Conservation (phyloP, 2,329 filamentous ascomycete species). For the Sclerotinia nivalis region DNA sequence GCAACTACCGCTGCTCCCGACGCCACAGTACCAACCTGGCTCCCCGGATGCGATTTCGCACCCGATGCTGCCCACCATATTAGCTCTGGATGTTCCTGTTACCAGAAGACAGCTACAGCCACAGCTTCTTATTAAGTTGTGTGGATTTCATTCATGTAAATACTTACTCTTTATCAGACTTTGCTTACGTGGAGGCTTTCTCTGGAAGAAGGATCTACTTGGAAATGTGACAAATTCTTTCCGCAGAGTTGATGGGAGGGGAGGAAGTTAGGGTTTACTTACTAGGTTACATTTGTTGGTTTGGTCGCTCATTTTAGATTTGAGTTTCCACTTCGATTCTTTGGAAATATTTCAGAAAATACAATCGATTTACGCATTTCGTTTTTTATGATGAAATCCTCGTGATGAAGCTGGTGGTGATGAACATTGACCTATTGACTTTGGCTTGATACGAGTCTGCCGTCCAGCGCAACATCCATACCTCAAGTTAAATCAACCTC, state of each 20-base stretch:
- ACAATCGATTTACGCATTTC: neutral
- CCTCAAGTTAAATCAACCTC: no score
- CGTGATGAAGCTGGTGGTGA: neutral
- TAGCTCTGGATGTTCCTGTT: slow-evolving; percentile 13
- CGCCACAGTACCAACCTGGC: neutral
- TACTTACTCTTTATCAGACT: neutral
- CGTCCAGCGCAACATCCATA: neutral
- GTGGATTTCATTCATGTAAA: neutral
- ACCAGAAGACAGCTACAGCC: neutral
- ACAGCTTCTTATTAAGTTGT: neutral
- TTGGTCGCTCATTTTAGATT: neutral
- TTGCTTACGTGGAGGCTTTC: neutral
- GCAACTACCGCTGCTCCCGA: neutral
- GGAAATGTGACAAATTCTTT: neutral
- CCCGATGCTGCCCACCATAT: neutral
- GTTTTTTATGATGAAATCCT: neutral
- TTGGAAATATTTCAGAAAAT: neutral
- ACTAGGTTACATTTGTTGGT: neutral
- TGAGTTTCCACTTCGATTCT: neutral
- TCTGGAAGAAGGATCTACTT: neutral
- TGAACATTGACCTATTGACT: neutral
- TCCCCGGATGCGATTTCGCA: neutral
- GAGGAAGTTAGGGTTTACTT: neutral
- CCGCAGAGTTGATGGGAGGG: neutral
- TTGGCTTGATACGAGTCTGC: neutral